These are phyloP conservation scores for Effrenium voratum DNA, from an alignment of 73 alveolate genomes.

Conservation along the genomic window DNA sequence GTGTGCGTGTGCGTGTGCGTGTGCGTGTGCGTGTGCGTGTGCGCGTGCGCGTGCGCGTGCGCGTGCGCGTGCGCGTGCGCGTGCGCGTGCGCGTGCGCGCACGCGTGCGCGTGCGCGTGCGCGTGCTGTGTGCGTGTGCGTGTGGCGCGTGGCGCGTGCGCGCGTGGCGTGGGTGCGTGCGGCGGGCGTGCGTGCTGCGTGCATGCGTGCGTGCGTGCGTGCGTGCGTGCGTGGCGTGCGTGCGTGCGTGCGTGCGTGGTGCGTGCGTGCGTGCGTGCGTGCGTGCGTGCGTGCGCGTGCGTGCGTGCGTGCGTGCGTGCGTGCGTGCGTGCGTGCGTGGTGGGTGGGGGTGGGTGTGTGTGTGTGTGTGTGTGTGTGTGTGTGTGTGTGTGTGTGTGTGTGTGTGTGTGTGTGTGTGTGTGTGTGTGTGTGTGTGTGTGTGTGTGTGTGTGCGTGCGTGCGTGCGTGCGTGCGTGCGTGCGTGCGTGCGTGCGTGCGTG, in stretches of 20 bases:
- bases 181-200: background rate
- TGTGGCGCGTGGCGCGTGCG: background rate
- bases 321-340: background rate
- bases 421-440: no score
- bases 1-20: background rate
- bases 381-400: no score
- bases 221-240: background rate
- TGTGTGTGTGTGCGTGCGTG: no score
- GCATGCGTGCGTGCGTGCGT: background rate
- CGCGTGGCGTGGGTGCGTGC: background rate
- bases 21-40: background rate
- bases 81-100: background rate
- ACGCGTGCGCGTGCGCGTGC: background rate
- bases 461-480: no score
- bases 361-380: no score
- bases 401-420: no score
- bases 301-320: background rate
- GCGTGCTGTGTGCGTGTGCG: background rate
- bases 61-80: constrained; percentile 1
- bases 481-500: no score
- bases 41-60: constrained; percentile 1
- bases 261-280: background rate
- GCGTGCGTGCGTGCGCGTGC: background rate
- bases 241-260: background rate
- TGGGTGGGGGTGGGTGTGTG: no score